Base-by-base conservation (phyloP, 495 filamentous ascomycete genomes). In the Penicillium goetzii region DNA sequence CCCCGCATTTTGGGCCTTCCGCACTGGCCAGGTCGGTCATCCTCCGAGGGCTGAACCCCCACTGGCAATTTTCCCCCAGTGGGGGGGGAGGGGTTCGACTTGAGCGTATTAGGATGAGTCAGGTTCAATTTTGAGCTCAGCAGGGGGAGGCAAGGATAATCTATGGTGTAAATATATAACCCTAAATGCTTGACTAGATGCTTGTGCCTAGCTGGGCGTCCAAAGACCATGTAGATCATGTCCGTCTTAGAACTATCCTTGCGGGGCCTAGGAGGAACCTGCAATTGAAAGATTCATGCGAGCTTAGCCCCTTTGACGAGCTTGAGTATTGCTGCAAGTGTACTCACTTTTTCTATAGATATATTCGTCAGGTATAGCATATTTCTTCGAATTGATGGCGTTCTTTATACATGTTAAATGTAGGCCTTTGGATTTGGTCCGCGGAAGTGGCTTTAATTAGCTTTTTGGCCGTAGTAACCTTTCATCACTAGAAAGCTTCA, bases 21-120 rank as follows among this genome's bases (percentile, higher is more conserved):
- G 65, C 65, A 63, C 61, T 67, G 61, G 49, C 59, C 59, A 60
- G 28, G 45, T 68, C 69, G 66, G 63, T 38, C 43, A 53, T 68
- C 26, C 47, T 68, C 69, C 69, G 66, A 69, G n/a, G 10, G 19
- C 38, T 8, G 23, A 19, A 19, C n/a, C n/a, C 21, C 21, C 38
- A 33, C 33, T 57, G 36, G 51, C 21, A 3, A 25, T 49, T 32
- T 25, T 28, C 52, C 26, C 14, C 50, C 41, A 21, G 10, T 47
- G 54, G 28, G 40, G 54, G n/a, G n/a, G n/a, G n/a, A n/a, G n/a
- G n/a, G n/a, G n/a, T n/a, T n/a, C n/a, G n/a, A n/a, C n/a, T n/a
- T n/a, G n/a, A n/a, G n/a, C n/a, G n/a, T n/a, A 28, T 17, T 2
- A 17, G 2, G 23, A 5, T 51, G 25, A n/a, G 3, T 51, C 25